Base-by-base conservation (phyloP, 306 rosid genomes). In the Pterocarpus macrocarpus region DNA sequence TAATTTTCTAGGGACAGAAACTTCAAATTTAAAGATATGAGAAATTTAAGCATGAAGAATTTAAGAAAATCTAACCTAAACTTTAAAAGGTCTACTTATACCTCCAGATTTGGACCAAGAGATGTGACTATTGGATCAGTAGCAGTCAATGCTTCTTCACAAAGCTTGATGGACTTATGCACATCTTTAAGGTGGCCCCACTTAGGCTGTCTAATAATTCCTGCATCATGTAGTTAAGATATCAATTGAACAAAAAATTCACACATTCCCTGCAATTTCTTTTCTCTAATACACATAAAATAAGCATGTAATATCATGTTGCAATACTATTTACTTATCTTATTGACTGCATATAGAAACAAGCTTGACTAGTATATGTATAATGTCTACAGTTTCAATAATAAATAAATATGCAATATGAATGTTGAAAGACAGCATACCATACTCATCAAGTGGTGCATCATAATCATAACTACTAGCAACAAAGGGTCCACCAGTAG, bases 111-210 rank as follows among this genome's bases (percentile, higher is more conserved):
- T 69, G 71, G 33, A 79, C 96, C 98, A 74, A 87, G 93, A 81
- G 98, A 90, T 77, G 87, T 71, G 89, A 90, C 85, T 30, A 80
- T 58, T 34, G 99, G 99, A 77, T 93, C 97, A 33, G 97, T 86
- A 81, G 96, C 94, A 76, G 90, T 80, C 62, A 95, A 80, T 41
- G 98, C 94, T 74, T 84, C 85, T 88, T 95, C 96, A 71, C 94
- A 91, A 65, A 91, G 95, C 90, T 93, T 93, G 71, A 95, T 79
- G 84, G 95, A 92, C 86, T 91, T 89, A 28, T 95, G 98, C 70
- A 95, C 85, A 71, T 95, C 99, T 83, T 85, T 91, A 77, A 95
- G 91, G 90, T 95, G 99, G 22, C 99, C 99, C 98, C 98, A 95
- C 81, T 95, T 95, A 2, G 94, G 99, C 62, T 95, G 99, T 65